These are phyloP conservation scores for Fusarium continuum DNA, from an alignment of 2,329 filamentous ascomycete genomes.

Conservation along the genomic window DNA sequence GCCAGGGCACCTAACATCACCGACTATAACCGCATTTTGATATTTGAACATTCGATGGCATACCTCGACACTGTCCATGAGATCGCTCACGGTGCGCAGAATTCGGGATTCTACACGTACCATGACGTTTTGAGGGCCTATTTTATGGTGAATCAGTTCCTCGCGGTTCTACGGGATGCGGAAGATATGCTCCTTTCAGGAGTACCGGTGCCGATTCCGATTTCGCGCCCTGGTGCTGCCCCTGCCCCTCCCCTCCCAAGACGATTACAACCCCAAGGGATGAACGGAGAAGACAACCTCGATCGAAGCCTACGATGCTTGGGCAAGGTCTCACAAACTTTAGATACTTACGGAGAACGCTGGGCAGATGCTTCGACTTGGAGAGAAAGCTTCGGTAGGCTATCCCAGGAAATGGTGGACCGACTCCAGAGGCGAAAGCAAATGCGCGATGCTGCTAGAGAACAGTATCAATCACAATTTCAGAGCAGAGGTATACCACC, in stretches of 20 bases:
- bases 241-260: conserved; percentile 63
- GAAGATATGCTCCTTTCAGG: conserved; percentile 66
- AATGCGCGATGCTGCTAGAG: conserved; percentile 44
- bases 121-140: conserved; percentile 88
- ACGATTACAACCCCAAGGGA: conserved; percentile 49
- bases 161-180: conserved; percentile 67
- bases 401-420: conserved; percentile 57
- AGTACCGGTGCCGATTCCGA: conserved; percentile 55
- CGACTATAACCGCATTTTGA: conserved; percentile 79
- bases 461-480: conserved; percentile 51
- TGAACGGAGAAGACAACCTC: conserved; percentile 58
- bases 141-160: conserved; percentile 73
- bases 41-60: conserved; percentile 87
- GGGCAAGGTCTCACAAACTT: conserved; percentile 61
- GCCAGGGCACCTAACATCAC: conserved; percentile 76
- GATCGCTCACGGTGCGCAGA: conserved; percentile 66
- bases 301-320: conserved; percentile 66
- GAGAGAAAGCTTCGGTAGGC: conserved; percentile 61
- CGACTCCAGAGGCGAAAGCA: conserved; percentile 53
- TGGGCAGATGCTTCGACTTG: conserved; percentile 67
- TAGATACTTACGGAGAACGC: conserved; percentile 65
- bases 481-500: conserved; percentile 43
- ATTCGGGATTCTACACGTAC: conserved; percentile 80
- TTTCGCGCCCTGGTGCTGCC: conserved; percentile 57
- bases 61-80: conserved; percentile 80